Conservation (phyloP, 768 basidiomycete species). For the Tricholoma sp. region DNA sequence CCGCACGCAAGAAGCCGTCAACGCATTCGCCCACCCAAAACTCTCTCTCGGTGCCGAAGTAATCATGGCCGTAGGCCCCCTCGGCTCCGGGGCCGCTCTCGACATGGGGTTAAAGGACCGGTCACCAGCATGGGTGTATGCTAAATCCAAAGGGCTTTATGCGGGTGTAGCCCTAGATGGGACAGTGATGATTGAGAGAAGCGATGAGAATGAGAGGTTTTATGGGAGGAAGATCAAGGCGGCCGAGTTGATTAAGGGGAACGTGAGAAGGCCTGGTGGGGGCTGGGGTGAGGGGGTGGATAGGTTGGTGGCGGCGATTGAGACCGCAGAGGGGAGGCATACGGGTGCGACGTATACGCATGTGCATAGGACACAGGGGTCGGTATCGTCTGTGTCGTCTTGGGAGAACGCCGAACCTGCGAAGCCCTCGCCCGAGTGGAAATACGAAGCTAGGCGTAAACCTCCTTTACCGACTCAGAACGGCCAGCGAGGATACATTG, state of each 20-base stretch:
- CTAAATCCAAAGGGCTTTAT: background rate
- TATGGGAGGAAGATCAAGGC: background rate
- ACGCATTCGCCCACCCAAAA: background rate
- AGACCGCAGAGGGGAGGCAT: background rate
- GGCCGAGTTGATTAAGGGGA: background rate
- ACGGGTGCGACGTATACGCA: background rate
- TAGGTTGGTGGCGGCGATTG: background rate
- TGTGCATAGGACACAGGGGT: too few species aligned
- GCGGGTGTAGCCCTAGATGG: background rate
- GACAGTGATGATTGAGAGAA: background rate
- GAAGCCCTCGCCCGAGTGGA: too few species aligned
- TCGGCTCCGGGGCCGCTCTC: background rate
- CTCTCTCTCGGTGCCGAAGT: background rate
- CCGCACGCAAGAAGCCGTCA: background rate
- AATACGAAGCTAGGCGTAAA: too few species aligned
- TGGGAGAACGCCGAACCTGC: too few species aligned
- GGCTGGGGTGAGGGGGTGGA: background rate
- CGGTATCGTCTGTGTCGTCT: too few species aligned
- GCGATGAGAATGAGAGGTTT: background rate
- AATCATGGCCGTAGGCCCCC: background rate
- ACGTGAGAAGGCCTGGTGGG: background rate
- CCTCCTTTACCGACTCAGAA: too few species aligned
- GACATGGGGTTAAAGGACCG: background rate
- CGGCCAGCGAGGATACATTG: too few species aligned
- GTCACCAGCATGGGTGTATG: background rate